A percentile compares a stretch with the other conserved stretches of the same genome.
These are phyloP conservation scores for Tulasnella sp. DNA, from an alignment of 768 basidiomycete species.

Conservation along the genomic window DNA sequence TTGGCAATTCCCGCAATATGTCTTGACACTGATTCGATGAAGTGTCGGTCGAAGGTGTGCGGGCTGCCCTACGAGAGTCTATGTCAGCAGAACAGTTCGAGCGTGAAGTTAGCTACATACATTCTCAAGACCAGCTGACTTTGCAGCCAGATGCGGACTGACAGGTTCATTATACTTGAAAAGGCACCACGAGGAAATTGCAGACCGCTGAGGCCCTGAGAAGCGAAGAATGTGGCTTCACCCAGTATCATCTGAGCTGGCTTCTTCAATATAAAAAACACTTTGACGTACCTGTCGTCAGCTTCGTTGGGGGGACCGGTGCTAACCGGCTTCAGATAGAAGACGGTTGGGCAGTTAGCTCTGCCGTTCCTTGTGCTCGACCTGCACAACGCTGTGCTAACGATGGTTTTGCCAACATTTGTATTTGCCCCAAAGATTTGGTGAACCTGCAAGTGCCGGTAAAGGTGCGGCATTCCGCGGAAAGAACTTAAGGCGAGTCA, in stretches of 20 bases:
- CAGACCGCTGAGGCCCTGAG: slow-evolving; percentile 34
- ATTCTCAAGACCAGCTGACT: slow-evolving; percentile 35
- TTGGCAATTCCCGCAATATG: slow-evolving; percentile 57
- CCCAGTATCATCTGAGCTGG: slow-evolving; percentile 24
- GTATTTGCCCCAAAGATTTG: slow-evolving; percentile 96
- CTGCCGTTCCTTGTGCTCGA: slow-evolving; percentile 43
- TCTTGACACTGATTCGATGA: slow-evolving; percentile 60
- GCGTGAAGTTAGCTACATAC: neutral
- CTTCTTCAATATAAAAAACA: neutral
- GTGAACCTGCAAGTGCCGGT: slow-evolving; percentile 78
- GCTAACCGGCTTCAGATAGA: slow-evolving; percentile 76
- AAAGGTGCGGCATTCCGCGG: slow-evolving; percentile 68
- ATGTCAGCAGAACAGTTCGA: neutral
- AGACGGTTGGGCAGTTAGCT: slow-evolving; percentile 33
- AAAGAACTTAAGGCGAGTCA: neutral
- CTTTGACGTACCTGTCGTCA: slow-evolving; percentile 68
- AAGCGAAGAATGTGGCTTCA: slow-evolving; percentile 63
- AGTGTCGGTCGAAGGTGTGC: slow-evolving; percentile 52
- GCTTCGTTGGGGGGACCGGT: slow-evolving; percentile 78
- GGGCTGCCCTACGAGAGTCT: neutral
- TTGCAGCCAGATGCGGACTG: slow-evolving; percentile 86
- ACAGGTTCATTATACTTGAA: slow-evolving; percentile 85
- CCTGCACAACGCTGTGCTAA: slow-evolving; percentile 84
- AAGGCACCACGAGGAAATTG: slow-evolving; percentile 64
- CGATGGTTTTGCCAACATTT: slow-evolving; percentile 90